These are phyloP conservation scores for Stephania japonica DNA, from an alignment of 164 flowering plant genomes.

Conservation along the genomic window DNA sequence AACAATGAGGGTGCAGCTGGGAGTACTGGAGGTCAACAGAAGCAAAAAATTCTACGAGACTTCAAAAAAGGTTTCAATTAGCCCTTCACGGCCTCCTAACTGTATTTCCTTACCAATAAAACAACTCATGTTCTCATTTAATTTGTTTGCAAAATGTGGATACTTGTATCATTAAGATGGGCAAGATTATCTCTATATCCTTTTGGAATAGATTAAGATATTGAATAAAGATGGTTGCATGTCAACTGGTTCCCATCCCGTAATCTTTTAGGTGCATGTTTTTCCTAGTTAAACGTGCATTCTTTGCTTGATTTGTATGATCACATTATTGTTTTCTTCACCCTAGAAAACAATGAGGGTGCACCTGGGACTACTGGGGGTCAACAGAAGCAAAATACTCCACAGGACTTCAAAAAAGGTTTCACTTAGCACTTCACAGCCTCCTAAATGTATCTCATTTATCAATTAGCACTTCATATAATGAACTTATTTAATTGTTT, in stretches of 20 bases:
- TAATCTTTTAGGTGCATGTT: too few species aligned
- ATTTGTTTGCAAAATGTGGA: neutral
- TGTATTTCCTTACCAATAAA: neutral
- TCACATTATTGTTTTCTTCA: neutral
- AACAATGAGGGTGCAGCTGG: constrained; percentile 12
- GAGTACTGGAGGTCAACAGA: neutral
- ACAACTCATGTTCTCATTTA: neutral
- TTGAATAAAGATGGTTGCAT: too few species aligned
- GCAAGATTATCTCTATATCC: too few species aligned
- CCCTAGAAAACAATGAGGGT: constrained; percentile 20
- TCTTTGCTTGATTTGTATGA: too few species aligned
- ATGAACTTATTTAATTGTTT: neutral
- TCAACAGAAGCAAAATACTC: neutral
- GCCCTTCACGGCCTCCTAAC: neutral
- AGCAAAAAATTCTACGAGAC: constrained; percentile 2
- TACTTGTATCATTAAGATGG: neutral
- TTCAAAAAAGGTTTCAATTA: constrained; percentile 9
- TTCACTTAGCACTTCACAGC: neutral
- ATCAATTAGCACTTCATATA: neutral
- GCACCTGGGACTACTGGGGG: neutral
- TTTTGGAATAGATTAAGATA: too few species aligned
- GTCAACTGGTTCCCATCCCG: too few species aligned
- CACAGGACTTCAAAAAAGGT: constrained; percentile 12
- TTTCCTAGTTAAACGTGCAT: too few species aligned
- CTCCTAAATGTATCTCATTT: neutral